Base-by-base conservation (phyloP, 345 rosid species). In the Boechera retrofracta region DNA sequence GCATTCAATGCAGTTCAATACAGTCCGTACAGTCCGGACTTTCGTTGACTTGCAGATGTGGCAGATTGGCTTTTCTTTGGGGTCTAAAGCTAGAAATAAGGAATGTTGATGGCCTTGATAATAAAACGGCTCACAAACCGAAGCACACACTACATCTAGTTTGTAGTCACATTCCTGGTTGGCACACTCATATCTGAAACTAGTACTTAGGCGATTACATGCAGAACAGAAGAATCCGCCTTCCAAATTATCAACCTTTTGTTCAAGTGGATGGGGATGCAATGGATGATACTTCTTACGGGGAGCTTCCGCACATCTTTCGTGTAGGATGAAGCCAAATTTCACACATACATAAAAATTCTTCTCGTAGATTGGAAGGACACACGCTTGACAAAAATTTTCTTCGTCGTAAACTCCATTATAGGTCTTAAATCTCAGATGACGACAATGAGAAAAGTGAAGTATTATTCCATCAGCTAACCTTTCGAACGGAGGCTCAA, bases 371-470 rank as follows among this genome's bases (percentile, higher is more conserved):
- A 16, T 16, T 16, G 16, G 16, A 16, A 16, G 16, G 16, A 16
- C 16, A 13, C 67, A 42, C 7, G 51, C 67, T 13, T 63, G 52
- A 16, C 67, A 63, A 42, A 41, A 41, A 24, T 13, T 42, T 10
- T 41, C 18, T 10, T 1, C 15, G 1, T 65, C 74, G 47, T n/a
- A 11, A 9, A 51, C 45, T 49, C 1, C 39, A 38, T 33, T 47
- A 18, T 18, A 18, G 2, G 18, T 47, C 8, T 65, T 15, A 11
- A 42, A 6, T 13, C 0, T 44, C 9, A 70, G 2, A 18, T 44
- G 38, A 70, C 47, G 41, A 0, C 28, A 5, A 56, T 71, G 80
- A 9, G 18, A 53, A 9, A 59, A 67, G 18, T 67, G 81, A 21
- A 36, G 1, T 7, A 78, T 72, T 10, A 29, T 8, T 15, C 8